Evolutionary conservation across 73 alveolate species (phyloP), one percentile per base, ranked within the genome.

Genomic region (Paramecium pentaurelia): DNA sequence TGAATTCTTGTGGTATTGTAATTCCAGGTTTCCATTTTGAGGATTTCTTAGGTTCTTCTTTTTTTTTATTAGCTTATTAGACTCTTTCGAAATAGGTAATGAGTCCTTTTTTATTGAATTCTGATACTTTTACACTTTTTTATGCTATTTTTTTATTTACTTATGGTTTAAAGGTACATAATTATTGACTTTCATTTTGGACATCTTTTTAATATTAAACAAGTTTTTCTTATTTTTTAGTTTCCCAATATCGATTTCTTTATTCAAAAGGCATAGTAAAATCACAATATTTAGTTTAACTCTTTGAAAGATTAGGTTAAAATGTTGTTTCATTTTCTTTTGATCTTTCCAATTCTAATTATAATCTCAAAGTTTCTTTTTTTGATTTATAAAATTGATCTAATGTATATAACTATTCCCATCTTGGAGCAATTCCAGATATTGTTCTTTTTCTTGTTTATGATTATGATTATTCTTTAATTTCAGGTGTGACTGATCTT

Each of bases 101-200:
- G 32, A 89, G 40, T 71, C 94, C 94, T 44, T 89, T 89, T 47
- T 71, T 89, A 89, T 71, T 89, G 86, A 89, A 89, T 28, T 89
- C 94, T 7, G 92, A 45, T 34, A 80, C 73, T 47, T 80, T 49
- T 10, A 27, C 58, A 44, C 58, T 42, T 11, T 80, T 28, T 9
- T 10, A 16, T 42, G 22, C 34, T 18, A 80, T 45, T 11, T 42
- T 28, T 80, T 80, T 80, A 40, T 80, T 18, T 80, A 80, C 27
- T 80, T 80, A 40, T 0, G 91, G 91, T 49, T 80, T 80, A 80
- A 80, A 80, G 2, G 91, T 44, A 18, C 91, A 80, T 22, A 40
- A 22, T 8, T 30, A 32, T 28, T 80, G 28, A 80, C 47, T 80
- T 45, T 80, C 91, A 20, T 45, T 45, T 47, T 28, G 22, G 10